Conservation (phyloP, 2,329 filamentous ascomycete genomes). For the Fusarium veterinarium region DNA sequence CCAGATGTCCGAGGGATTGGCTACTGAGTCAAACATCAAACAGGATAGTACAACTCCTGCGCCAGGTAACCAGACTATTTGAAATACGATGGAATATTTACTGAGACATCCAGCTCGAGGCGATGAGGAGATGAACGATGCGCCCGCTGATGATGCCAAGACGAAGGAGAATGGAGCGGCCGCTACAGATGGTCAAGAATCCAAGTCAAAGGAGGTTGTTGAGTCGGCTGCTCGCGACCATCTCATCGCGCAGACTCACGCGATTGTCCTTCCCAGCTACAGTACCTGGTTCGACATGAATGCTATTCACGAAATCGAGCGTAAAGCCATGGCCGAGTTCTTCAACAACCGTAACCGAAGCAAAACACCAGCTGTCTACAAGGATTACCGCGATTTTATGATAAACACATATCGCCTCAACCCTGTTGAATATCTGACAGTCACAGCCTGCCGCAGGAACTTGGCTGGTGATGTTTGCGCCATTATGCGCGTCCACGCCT, state of each 20-base stretch:
- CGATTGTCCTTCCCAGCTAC: slow-evolving; percentile 97
- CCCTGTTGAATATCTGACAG: slow-evolving; percentile 94
- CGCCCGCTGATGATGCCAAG: slow-evolving; percentile 63
- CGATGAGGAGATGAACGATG: slow-evolving; percentile 86
- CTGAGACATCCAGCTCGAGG: slow-evolving; percentile 69
- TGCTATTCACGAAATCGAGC: slow-evolving; percentile 88
- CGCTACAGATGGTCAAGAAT: slow-evolving; percentile 65
- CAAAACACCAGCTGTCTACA: slow-evolving; percentile 97
- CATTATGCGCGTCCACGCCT: slow-evolving; percentile 98
- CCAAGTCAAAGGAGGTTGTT: slow-evolving; percentile 81
- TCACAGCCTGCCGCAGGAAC: slow-evolving; percentile 95
- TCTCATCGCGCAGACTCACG: slow-evolving; percentile 91
- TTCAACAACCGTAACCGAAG: slow-evolving; percentile 98
- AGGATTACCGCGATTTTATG: slow-evolving; percentile 99
- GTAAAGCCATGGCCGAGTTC: slow-evolving; percentile 95
- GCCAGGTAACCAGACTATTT: slow-evolving; percentile 66
- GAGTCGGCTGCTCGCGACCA: slow-evolving; percentile 92
- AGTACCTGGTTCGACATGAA: slow-evolving; percentile 99
- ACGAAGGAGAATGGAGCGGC: slow-evolving; percentile 59
- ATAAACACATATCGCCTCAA: slow-evolving; percentile 99
- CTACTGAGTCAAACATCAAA: slow-evolving; percentile 64
- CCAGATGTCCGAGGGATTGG: slow-evolving; percentile 68
- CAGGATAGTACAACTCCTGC: slow-evolving; percentile 71
- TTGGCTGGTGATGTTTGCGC: slow-evolving; percentile 97
- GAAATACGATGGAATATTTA: slow-evolving; percentile 68